Percentiles rank a stretch among this genome's conserved stretches.
These are phyloP conservation scores for Diaporthe sp. DNA, from an alignment of 2,329 filamentous ascomycete species.

Conservation along the genomic window DNA sequence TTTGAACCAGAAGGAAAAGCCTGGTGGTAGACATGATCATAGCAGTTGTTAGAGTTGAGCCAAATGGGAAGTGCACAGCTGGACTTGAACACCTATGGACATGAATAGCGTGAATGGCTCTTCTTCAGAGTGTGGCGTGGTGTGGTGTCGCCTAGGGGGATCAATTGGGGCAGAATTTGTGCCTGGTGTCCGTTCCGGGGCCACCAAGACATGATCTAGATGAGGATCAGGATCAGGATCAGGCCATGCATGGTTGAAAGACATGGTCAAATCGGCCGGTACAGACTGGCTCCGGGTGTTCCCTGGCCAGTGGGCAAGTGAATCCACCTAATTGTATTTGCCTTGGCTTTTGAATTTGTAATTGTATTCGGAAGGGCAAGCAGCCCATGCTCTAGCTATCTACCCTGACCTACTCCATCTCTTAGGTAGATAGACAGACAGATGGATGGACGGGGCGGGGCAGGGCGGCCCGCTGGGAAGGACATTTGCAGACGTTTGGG, in stretches of 20 bases:
- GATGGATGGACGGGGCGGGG: background rate
- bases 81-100: background rate
- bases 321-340: background rate
- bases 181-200: background rate
- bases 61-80: slow-evolving; percentile 26
- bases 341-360: background rate
- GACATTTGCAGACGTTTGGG: background rate
- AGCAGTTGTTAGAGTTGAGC: slow-evolving; percentile 31
- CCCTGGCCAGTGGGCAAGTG: background rate
- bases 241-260: slow-evolving; percentile 1
- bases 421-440: background rate
- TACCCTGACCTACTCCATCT: too few relatives aligned
- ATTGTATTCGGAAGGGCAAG: background rate
- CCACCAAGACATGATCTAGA: background rate
- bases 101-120: background rate
- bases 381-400: background rate
- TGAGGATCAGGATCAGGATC: background rate
- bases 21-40: slow-evolving; percentile 35
- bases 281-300: background rate
- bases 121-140: background rate
- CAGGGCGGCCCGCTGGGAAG: background rate
- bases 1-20: slow-evolving; percentile 17
- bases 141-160: background rate
- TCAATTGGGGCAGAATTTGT: background rate
- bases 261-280: background rate